These are phyloP conservation scores for Batrachochytrium dendrobatidis DNA, from an alignment of 371 early-diverging fungal species.

Conservation along the genomic window DNA sequence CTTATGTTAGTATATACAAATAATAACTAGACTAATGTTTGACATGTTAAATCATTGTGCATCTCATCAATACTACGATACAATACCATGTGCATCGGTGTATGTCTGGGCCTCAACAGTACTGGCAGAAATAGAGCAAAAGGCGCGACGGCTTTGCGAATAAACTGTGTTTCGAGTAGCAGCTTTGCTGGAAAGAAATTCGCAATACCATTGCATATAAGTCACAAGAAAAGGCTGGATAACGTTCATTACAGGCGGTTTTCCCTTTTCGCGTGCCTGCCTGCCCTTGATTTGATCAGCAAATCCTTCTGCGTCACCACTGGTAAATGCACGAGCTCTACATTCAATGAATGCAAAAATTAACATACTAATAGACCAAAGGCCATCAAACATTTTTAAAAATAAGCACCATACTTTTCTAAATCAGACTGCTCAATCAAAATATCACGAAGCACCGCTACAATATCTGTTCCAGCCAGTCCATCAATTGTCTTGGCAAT, in stretches of 20 bases:
- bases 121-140: slow-evolving; percentile 6
- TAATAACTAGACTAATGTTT: too few relatives aligned
- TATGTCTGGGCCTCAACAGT: slow-evolving; percentile 23
- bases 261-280: slow-evolving; percentile 11
- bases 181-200: slow-evolving; percentile 21
- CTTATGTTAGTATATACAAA: too few relatives aligned
- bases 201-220: slow-evolving; percentile 23
- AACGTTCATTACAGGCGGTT: slow-evolving; percentile 9
- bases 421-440: not conserved
- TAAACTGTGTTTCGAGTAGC: slow-evolving; percentile 13
- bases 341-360: not conserved
- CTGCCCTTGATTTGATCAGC: slow-evolving; percentile 2
- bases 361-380: too few relatives aligned
- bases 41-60: too few relatives aligned
- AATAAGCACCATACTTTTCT: not conserved
- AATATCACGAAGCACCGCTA: not conserved
- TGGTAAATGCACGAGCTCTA: not conserved
- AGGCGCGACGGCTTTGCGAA: slow-evolving; percentile 13
- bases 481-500: slow-evolving; percentile 14
- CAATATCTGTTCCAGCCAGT: slow-evolving; percentile 9
- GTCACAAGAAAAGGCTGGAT: slow-evolving; percentile 20
- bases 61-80: too few relatives aligned
- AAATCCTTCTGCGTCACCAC: not conserved
- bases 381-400: too few relatives aligned
- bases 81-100: slow-evolving; percentile 18